phyloP scores from a whole-genome alignment of 1,284 basidiomycete species.

The Trametes hirsuta region DNA sequence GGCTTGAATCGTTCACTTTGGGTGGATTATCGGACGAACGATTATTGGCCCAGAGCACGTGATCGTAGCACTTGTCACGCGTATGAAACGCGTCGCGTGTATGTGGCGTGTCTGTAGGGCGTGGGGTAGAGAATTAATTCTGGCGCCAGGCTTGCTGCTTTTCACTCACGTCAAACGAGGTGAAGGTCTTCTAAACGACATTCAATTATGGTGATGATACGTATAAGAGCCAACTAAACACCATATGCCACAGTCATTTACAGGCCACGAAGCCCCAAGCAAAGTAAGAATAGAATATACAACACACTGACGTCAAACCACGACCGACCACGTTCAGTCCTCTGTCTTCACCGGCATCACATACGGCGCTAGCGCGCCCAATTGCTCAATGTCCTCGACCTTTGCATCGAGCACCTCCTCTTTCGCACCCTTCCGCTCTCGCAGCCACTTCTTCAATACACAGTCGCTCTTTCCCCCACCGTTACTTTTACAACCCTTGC shows the following conservation, averaged over 20 bases:
- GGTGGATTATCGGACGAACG: too few species aligned
- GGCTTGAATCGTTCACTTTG: too few species aligned
- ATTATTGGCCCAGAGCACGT: constrained; percentile 8
- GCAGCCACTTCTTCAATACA: constrained; percentile 37
- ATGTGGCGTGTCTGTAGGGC: constrained; percentile 1
- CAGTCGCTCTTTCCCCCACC: constrained; percentile 32
- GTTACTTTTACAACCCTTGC: constrained; percentile 55
- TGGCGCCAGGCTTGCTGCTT: background rate
- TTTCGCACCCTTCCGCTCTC: constrained; percentile 27
- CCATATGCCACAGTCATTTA: constrained; percentile 10
- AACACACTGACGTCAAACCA: background rate
- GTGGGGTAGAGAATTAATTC: background rate
- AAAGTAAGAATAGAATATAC: background rate
- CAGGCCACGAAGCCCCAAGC: background rate
- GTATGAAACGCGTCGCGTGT: constrained; percentile 15
- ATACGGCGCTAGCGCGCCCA: constrained; percentile 22
- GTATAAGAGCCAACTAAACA: background rate
- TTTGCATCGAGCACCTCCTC: constrained; percentile 27
- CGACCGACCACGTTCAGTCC: background rate
- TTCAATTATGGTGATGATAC: background rate
- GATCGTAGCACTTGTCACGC: constrained; percentile 16
- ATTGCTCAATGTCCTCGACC: constrained; percentile 24
- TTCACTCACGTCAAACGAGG: background rate
- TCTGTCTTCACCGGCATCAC: constrained; percentile 9
- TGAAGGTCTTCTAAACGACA: too few species aligned